A percentile compares a stretch with the other conserved stretches of the same genome.
These are phyloP conservation scores for Phaeomoniella chlamydospora DNA, from an alignment of 2,329 filamentous ascomycete genomes.

Conservation along the genomic window DNA sequence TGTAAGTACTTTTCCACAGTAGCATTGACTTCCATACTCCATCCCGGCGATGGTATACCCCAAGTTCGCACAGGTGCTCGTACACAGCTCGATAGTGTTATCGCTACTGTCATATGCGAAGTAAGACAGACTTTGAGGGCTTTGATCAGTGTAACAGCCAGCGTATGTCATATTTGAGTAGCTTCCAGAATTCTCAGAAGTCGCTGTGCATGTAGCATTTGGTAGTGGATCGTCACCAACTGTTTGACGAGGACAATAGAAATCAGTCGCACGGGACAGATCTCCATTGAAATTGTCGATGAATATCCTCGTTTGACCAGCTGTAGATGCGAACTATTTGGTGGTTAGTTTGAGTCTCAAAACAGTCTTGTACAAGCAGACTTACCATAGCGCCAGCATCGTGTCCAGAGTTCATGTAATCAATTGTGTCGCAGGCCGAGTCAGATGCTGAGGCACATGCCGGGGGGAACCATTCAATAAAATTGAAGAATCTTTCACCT, in stretches of 20 bases:
- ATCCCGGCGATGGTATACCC: slow-evolving; percentile 14
- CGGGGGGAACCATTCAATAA: background rate
- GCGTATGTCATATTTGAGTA: background rate
- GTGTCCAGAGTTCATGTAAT: background rate
- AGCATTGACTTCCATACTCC: slow-evolving; percentile 17
- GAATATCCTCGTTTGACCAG: background rate
- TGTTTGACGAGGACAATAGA: background rate
- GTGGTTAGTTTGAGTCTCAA: too few species aligned
- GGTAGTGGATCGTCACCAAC: background rate
- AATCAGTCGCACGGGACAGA: background rate
- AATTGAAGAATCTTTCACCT: background rate
- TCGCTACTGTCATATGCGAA: slow-evolving; percentile 10
- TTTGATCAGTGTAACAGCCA: background rate
- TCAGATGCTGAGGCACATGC: background rate
- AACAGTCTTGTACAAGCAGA: too few species aligned
- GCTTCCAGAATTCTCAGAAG: background rate
- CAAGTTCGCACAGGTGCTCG: slow-evolving; percentile 8
- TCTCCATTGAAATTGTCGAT: background rate
- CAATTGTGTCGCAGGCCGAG: background rate
- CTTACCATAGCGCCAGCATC: background rate
- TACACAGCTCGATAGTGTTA: slow-evolving; percentile 16
- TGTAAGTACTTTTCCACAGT: slow-evolving; percentile 15
- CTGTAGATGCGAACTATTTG: background rate
- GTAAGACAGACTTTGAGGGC: slow-evolving; percentile 10
- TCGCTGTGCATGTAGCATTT: background rate